These are phyloP conservation scores for Vishniacozyma victoriae DNA, from an alignment of 768 basidiomycete genomes.

Conservation along the genomic window DNA sequence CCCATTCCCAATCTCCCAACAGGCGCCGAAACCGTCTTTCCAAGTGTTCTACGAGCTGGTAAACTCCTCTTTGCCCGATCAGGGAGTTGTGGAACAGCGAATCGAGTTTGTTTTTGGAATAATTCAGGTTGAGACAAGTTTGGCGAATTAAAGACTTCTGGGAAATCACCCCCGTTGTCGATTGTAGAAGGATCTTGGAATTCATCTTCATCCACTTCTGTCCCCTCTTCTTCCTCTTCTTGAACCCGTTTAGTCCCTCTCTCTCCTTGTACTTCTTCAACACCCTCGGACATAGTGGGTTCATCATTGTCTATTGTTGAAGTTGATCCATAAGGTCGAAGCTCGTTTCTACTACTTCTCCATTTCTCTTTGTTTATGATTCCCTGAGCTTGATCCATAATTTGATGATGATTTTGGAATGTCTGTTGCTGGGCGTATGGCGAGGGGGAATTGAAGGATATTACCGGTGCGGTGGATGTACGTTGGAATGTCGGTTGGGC, in stretches of 20 bases:
- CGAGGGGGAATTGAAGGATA: slow-evolving; percentile 2
- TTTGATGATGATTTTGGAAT: slow-evolving; percentile 13
- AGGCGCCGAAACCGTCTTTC: slow-evolving; percentile 36
- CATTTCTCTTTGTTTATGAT: slow-evolving; percentile 15
- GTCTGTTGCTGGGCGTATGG: slow-evolving; percentile 1
- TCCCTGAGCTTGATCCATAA: slow-evolving; percentile 9
- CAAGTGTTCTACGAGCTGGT: slow-evolving; percentile 17
- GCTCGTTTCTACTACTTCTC: slow-evolving; percentile 1
- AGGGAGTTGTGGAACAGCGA: background rate
- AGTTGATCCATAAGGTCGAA: slow-evolving; percentile 10
- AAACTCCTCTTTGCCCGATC: slow-evolving; percentile 15
- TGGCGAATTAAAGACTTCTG: slow-evolving; percentile 31
- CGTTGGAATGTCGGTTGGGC: slow-evolving; percentile 15
- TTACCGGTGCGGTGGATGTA: slow-evolving; percentile 10
- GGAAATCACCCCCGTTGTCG: slow-evolving; percentile 25
- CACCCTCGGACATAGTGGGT: background rate
- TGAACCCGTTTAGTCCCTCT: background rate
- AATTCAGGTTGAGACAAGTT: slow-evolving; percentile 31
- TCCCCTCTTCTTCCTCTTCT: background rate
- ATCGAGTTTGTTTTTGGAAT: slow-evolving; percentile 15
- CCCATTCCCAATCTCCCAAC: slow-evolving; percentile 13
- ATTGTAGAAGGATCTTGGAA: background rate
- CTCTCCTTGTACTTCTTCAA: background rate
- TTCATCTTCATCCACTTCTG: slow-evolving; percentile 30
- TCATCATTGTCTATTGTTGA: background rate